These are phyloP conservation scores for Microbotryomycetes sp. DNA, from an alignment of 1,284 basidiomycete species.

Conservation along the genomic window DNA sequence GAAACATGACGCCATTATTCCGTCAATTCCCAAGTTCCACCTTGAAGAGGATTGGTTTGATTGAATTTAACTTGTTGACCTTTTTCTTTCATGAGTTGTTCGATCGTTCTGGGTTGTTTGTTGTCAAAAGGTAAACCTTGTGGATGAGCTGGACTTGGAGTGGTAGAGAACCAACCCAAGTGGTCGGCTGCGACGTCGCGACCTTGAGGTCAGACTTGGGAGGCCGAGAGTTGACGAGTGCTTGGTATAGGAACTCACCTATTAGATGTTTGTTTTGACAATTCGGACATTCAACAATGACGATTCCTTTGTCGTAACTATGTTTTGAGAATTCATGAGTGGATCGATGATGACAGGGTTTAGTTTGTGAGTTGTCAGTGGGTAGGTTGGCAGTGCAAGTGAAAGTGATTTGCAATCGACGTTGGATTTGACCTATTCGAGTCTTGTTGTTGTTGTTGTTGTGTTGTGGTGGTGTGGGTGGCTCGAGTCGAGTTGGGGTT, in stretches of 20 bases:
- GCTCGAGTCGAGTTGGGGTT: neutral
- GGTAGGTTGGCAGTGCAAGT: constrained; percentile 63
- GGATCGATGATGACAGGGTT: constrained; percentile 66
- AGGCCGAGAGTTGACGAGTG: too few species aligned
- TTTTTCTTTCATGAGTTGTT: constrained; percentile 67
- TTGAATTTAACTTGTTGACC: constrained; percentile 60
- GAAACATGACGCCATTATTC: neutral
- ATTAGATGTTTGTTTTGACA: constrained; percentile 73
- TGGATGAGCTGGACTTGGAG: constrained; percentile 22
- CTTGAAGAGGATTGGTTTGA: constrained; percentile 7
- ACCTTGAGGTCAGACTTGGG: too few species aligned
- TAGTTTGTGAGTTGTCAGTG: neutral
- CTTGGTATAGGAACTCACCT: constrained; percentile 24
- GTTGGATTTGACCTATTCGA: constrained; percentile 32
- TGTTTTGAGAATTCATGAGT: constrained; percentile 81
- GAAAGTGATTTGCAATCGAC: constrained; percentile 52
- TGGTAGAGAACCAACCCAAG: constrained; percentile 82
- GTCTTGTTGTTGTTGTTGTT: constrained; percentile 9
- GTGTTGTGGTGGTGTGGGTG: neutral
- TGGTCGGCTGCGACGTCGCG: constrained; percentile 83
- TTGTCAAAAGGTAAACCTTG: constrained; percentile 21
- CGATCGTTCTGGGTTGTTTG: constrained; percentile 54
- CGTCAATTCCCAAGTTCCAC: constrained; percentile 8
- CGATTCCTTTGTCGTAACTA: constrained; percentile 80
- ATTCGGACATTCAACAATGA: constrained; percentile 82